phyloP scores from a whole-genome alignment of 176 grass and related monocot species.

The Paspalum vaginatum region DNA sequence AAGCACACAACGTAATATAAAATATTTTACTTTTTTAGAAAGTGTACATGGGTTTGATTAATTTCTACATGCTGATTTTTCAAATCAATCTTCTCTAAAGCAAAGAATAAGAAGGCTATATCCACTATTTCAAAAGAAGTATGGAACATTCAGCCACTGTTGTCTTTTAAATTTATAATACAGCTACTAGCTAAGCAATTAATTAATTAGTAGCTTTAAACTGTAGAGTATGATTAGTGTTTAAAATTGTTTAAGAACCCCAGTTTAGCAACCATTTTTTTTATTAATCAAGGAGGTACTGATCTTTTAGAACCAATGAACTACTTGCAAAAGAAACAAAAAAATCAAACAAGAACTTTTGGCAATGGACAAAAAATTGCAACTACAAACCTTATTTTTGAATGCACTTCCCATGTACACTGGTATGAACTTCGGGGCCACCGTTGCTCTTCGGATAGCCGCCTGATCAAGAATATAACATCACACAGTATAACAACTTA shows the following conservation, averaged over 20 bases:
- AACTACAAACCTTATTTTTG: slow-evolving; percentile 87
- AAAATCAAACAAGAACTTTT: slow-evolving; percentile 9
- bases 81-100: background rate
- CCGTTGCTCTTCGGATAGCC: slow-evolving; percentile 90
- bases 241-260: background rate
- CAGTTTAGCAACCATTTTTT: slow-evolving; percentile 16
- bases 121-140: background rate
- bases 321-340: background rate
- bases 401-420: slow-evolving; percentile 99
- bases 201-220: slow-evolving; percentile 3
- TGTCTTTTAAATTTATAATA: background rate
- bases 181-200: slow-evolving; percentile 1
- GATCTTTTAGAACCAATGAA: slow-evolving; percentile 2
- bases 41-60: background rate
- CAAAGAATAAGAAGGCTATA: background rate
- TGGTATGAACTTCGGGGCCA: slow-evolving; percentile 87
- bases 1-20: background rate
- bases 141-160: background rate
- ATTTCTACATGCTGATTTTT: background rate
- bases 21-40: no score
- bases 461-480: slow-evolving; percentile 56
- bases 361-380: slow-evolving; percentile 12
- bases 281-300: background rate
- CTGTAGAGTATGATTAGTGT: background rate
- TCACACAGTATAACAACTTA: slow-evolving; percentile 19